phyloP scores from a whole-genome alignment of 192 early-diverging fungal species.

The Allomyces macrogynus region DNA sequence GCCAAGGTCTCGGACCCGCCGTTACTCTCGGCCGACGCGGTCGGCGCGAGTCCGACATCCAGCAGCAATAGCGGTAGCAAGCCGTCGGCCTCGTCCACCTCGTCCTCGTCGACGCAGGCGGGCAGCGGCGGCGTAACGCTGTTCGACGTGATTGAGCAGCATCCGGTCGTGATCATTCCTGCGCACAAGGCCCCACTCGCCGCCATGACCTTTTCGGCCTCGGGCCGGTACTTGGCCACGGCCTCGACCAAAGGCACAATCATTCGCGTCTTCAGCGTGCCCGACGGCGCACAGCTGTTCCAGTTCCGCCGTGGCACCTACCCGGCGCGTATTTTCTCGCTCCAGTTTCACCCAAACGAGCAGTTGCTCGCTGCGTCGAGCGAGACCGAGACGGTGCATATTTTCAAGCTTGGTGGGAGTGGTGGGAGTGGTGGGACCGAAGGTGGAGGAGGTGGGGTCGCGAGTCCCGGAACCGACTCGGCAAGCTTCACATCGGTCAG shows the following conservation, averaged over 20 bases:
- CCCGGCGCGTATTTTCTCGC: slow-evolving; percentile 72
- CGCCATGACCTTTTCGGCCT: slow-evolving; percentile 65
- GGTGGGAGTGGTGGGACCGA: slow-evolving; percentile 4
- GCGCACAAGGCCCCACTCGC: slow-evolving; percentile 86
- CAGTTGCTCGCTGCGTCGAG: slow-evolving; percentile 62
- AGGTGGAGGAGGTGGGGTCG: background rate
- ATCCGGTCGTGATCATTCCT: slow-evolving; percentile 80
- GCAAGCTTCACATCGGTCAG: slow-evolving; percentile 8
- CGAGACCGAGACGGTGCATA: slow-evolving; percentile 89
- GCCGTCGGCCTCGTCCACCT: background rate
- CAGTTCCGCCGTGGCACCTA: slow-evolving; percentile 92
- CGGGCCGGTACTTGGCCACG: slow-evolving; percentile 85
- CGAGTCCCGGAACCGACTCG: slow-evolving; percentile 2
- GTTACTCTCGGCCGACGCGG: slow-evolving; percentile 19
- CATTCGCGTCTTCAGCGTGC: slow-evolving; percentile 80
- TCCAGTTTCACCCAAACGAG: slow-evolving; percentile 59
- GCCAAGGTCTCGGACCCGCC: no score
- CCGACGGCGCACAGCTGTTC: slow-evolving; percentile 61
- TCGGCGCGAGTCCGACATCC: slow-evolving; percentile 11
- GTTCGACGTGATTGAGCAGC: slow-evolving; percentile 71
- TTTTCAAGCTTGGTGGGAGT: slow-evolving; percentile 49
- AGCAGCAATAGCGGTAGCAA: background rate
- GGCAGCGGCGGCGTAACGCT: slow-evolving; percentile 64
- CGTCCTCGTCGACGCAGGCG: slow-evolving; percentile 13
- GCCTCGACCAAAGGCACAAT: slow-evolving; percentile 96